phyloP scores from a whole-genome alignment of 169 alveolate species.

The Cyclospora cayetanensis region DNA sequence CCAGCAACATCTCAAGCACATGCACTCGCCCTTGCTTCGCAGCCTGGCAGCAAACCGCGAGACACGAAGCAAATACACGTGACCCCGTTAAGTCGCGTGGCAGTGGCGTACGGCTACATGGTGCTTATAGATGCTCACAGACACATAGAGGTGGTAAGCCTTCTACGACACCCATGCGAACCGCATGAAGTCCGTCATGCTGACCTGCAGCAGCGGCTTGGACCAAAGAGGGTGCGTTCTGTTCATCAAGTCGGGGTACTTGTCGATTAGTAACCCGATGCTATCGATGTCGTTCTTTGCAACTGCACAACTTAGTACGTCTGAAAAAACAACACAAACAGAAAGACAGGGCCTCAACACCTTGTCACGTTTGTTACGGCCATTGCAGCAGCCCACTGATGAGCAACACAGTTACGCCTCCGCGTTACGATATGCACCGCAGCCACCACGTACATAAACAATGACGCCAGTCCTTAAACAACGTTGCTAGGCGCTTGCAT shows the following conservation, averaged over 20 bases:
- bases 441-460: too few species aligned
- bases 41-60: conserved; percentile 52
- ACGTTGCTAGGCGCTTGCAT: too few species aligned
- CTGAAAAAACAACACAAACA: not conserved
- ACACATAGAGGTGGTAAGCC: not conserved
- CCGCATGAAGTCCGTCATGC: not conserved
- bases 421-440: too few species aligned
- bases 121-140: too few species aligned
- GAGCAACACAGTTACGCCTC: too few species aligned
- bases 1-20: conserved; percentile 56
- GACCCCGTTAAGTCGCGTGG: not conserved
- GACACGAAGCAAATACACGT: not conserved
- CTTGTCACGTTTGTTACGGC: too few species aligned
- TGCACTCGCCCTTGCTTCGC: conserved; percentile 71
- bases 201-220: conserved; percentile 85
- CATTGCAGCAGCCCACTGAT: too few species aligned
- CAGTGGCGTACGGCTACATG: too few species aligned
- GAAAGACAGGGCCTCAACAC: not conserved
- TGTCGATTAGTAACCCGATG: conserved; percentile 78
- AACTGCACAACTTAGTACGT: conserved; percentile 83
- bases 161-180: not conserved
- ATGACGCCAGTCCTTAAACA: too few species aligned
- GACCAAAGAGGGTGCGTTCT: conserved; percentile 88
- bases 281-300: conserved; percentile 81
- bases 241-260: conserved; percentile 85